phyloP scores from a whole-genome alignment of 345 rosid genomes.

The Syzygium jambos region DNA sequence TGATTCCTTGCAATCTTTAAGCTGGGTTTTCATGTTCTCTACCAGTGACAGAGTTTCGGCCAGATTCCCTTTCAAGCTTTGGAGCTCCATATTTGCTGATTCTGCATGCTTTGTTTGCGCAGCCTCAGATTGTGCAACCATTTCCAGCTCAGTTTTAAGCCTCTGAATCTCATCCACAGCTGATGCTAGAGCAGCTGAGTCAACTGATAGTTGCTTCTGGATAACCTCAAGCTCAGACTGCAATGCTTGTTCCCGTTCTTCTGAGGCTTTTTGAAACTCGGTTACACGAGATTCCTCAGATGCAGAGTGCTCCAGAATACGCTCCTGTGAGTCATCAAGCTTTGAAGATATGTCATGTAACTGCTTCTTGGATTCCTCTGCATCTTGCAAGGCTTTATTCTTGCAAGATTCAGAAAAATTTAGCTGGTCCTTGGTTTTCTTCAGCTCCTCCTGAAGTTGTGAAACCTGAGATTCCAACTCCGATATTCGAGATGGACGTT shows the following conservation, averaged over 20 bases:
- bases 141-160: constrained; percentile 60
- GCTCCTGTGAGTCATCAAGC: constrained; percentile 54
- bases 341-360: constrained; percentile 39
- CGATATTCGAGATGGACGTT: constrained; percentile 73
- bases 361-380: constrained; percentile 68
- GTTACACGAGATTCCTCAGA: constrained; percentile 33
- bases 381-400: constrained; percentile 69
- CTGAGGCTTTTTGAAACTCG: constrained; percentile 34
- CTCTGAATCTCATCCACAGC: constrained; percentile 66
- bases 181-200: constrained; percentile 44
- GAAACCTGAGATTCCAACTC: constrained; percentile 68
- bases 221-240: constrained; percentile 45
- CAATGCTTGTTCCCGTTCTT: constrained; percentile 39
- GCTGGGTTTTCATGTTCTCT: constrained; percentile 68
- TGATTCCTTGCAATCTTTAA: constrained; percentile 61
- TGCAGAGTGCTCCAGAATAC: constrained; percentile 37
- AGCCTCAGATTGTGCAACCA: constrained; percentile 53
- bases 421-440: constrained; percentile 70
- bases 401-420: constrained; percentile 55
- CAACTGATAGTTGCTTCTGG: constrained; percentile 45
- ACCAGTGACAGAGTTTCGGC: constrained; percentile 51
- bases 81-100: constrained; percentile 44
- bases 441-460: constrained; percentile 81
- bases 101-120: constrained; percentile 42
- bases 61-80: constrained; percentile 57